Evolutionary conservation across 148 eudicot genomes (phyloP), one percentile per base, ranked within the genome.

Genomic region (Camellia sinensis): DNA sequence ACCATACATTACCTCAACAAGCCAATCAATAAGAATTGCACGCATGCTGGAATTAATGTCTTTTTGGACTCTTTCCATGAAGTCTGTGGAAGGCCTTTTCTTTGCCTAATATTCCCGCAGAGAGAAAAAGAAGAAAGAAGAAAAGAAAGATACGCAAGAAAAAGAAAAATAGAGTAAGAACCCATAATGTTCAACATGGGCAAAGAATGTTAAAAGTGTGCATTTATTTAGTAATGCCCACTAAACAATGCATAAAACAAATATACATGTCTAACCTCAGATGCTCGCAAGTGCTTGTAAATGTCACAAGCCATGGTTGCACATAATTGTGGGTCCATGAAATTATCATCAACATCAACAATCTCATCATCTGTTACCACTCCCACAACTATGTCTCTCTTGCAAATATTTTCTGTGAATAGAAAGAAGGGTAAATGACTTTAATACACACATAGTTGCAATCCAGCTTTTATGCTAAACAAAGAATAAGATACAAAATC

Each of bases 1-100:
- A 63, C 46, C 71, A 62, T 44, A 9, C 70, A 67, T 84, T 89
- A 93, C 98, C 99, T 96, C 99, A 13, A 96, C 97, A 77, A 96
- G 99, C 99, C 99, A 96, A 78, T 96, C 99, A 65, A 96, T 76
- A 15, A 96, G 91, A 74, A 93, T 93, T 57, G 95, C 88, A 22
- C 99, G 91, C 99, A 96, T 96, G 88, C 95, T 93, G 63, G 98
- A 76, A 84, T 93, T 96, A 56, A 96, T 92, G 79, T 96, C 99
- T 78, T 90, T 91, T 84, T 96, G 99, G 37, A 92, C 85, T 86
- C 79, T 90, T 84, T 93, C 97, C 95, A 96, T 96, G 85, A 87
- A 96, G 79, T 91, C 90, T 9, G 77, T 82, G 53, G 91, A 78
- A 78, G 98, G 99, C 83, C 95, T 91, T 83, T 93, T 95, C 93